phyloP scores from a whole-genome alignment of 2,329 filamentous ascomycete species.

The Ophiosphaerella herpotricha region DNA sequence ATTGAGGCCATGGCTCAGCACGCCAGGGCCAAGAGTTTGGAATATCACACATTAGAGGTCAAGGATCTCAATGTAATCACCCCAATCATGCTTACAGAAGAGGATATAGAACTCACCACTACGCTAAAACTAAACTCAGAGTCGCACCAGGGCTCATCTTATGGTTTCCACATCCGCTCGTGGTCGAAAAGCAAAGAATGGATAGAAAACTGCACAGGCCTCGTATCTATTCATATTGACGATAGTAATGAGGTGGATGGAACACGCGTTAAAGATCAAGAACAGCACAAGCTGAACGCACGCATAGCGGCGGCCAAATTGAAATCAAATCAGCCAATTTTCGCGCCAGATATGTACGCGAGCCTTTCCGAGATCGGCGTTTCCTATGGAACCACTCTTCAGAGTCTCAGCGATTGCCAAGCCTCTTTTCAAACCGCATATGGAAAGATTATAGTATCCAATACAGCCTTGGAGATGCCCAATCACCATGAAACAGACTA shows the following conservation, averaged over 20 bases:
- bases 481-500: slow-evolving; percentile 29
- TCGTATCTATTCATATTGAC: slow-evolving; percentile 47
- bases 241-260: slow-evolving; percentile 52
- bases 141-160: not conserved
- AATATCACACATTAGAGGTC: slow-evolving; percentile 22
- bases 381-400: slow-evolving; percentile 58
- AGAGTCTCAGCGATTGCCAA: slow-evolving; percentile 55
- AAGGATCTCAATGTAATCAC: slow-evolving; percentile 20
- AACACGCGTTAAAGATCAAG: not conserved
- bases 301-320: slow-evolving; percentile 5
- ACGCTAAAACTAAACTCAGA: slow-evolving; percentile 22
- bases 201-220: slow-evolving; percentile 59
- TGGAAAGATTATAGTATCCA: slow-evolving; percentile 18
- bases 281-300: slow-evolving; percentile 17
- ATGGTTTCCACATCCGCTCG: slow-evolving; percentile 58
- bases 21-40: slow-evolving; percentile 10
- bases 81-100: slow-evolving; percentile 33
- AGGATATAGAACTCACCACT: slow-evolving; percentile 37
- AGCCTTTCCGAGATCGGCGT: slow-evolving; percentile 54
- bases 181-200: slow-evolving; percentile 59
- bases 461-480: slow-evolving; percentile 34
- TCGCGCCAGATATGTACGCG: slow-evolving; percentile 50
- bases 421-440: slow-evolving; percentile 42
- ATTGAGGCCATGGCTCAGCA: slow-evolving; percentile 36
- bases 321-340: slow-evolving; percentile 20